A percentile compares a stretch with the other conserved stretches of the same genome.
Conservation (phyloP, 768 basidiomycete species). For the Suillus subluteus region DNA sequence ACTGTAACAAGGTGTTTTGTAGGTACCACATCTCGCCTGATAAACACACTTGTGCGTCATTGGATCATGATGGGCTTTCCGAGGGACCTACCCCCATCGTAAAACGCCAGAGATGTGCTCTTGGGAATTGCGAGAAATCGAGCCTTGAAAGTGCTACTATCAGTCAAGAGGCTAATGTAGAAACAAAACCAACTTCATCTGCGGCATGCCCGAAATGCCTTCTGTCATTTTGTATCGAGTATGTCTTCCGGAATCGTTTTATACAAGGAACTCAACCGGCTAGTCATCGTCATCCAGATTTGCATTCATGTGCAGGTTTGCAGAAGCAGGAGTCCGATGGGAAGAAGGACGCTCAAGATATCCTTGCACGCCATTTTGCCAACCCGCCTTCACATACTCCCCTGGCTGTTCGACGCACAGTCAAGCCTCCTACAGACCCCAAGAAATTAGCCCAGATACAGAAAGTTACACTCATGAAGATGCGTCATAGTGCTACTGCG, state of each 20-base stretch:
- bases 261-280: conserved; percentile 11
- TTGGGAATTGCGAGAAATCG: conserved; percentile 55
- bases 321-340: conserved; percentile 28
- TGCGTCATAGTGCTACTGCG: conserved; percentile 71
- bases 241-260: conserved; percentile 23
- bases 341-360: conserved; percentile 52
- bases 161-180: conserved; percentile 21
- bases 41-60: conserved; percentile 55
- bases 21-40: conserved; percentile 61
- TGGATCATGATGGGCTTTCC: conserved; percentile 6
- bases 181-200: conserved; percentile 8
- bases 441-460: conserved; percentile 56
- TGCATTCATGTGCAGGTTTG: conserved; percentile 55
- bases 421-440: conserved; percentile 50
- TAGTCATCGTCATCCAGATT: conserved; percentile 69
- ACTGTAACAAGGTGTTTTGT: conserved; percentile 65
- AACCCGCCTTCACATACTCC: conserved; percentile 28
- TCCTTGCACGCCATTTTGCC: conserved; percentile 59
- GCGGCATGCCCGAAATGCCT: conserved; percentile 56
- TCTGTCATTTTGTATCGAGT: conserved; percentile 68
- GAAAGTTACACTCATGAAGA: conserved; percentile 70
- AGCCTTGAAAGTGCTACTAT: conserved; percentile 48
- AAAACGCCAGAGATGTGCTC: conserved; percentile 52
- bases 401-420: conserved; percentile 27
- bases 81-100: conserved; percentile 16